These are phyloP conservation scores for Nemania sp. DNA, from an alignment of 2,329 filamentous ascomycete genomes.

Conservation along the genomic window DNA sequence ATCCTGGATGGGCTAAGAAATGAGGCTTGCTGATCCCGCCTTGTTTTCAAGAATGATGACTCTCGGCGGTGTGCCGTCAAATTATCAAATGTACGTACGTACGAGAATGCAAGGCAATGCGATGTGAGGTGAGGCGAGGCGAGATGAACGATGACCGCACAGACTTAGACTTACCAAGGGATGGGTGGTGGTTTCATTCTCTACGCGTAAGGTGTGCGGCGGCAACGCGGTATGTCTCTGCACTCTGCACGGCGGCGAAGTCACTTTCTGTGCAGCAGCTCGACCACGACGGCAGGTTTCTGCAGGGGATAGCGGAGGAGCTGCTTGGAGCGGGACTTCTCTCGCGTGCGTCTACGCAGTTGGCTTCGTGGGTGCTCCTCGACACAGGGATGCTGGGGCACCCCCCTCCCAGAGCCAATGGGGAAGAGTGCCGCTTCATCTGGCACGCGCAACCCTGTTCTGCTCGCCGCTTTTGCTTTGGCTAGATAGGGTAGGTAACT, in stretches of 20 bases:
- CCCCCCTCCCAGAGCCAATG: constrained; percentile 43
- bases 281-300: constrained; percentile 26
- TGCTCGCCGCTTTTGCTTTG: constrained; percentile 31
- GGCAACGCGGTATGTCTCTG: constrained; percentile 9
- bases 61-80: constrained; percentile 31
- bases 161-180: not conserved
- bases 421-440: constrained; percentile 43
- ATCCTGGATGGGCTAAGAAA: constrained; percentile 8
- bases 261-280: constrained; percentile 35
- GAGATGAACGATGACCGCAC: not conserved
- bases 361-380: constrained; percentile 13
- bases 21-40: constrained; percentile 31
- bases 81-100: constrained; percentile 5
- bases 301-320: constrained; percentile 35
- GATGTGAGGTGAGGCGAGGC: no score
- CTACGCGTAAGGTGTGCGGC: not conserved
- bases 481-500: not conserved
- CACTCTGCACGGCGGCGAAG: constrained; percentile 33
- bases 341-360: constrained; percentile 24
- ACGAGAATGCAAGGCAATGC: not conserved
- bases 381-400: constrained; percentile 38
- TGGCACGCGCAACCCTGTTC: constrained; percentile 42
- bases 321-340: constrained; percentile 37
- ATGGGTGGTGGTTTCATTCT: constrained; percentile 1
- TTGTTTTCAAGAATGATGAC: constrained; percentile 33